Evolutionary conservation across 2,329 filamentous ascomycete species (phyloP).

Genomic region (Calonectria naviculata): DNA sequence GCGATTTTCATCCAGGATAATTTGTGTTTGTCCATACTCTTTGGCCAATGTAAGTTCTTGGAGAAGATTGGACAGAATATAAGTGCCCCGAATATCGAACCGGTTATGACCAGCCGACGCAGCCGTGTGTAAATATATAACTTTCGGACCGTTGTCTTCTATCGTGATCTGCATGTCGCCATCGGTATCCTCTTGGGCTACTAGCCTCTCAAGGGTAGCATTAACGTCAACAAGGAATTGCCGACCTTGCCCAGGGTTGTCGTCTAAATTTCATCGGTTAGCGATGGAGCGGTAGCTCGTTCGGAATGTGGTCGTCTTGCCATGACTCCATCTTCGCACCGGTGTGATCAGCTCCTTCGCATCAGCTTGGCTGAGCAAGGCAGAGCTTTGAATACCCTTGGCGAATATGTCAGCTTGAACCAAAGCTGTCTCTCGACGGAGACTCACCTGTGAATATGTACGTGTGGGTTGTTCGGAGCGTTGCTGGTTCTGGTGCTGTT

Average conservation of each 20-base stretch:
- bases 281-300: too few species aligned
- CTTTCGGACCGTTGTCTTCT: constrained; percentile 93
- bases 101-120: constrained; percentile 87
- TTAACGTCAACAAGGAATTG: constrained; percentile 91
- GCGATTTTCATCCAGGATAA: constrained; percentile 90
- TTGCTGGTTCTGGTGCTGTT: too few species aligned
- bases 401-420: too few species aligned
- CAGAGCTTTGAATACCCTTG: too few species aligned
- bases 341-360: too few species aligned
- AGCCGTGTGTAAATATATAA: constrained; percentile 85
- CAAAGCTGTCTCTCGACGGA: too few species aligned
- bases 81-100: constrained; percentile 93
- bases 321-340: too few species aligned
- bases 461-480: too few species aligned
- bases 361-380: too few species aligned
- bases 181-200: constrained; percentile 92
- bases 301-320: too few species aligned
- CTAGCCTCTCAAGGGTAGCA: constrained; percentile 80
- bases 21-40: constrained; percentile 88
- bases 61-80: constrained; percentile 95
- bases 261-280: too few species aligned
- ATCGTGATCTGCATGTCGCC: constrained; percentile 97
- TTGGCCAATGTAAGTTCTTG: constrained; percentile 95
- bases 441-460: too few species aligned
- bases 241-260: constrained; percentile 73